phyloP scores from a whole-genome alignment of 129 eudicot species.

The Heracleum sosnowskyi region DNA sequence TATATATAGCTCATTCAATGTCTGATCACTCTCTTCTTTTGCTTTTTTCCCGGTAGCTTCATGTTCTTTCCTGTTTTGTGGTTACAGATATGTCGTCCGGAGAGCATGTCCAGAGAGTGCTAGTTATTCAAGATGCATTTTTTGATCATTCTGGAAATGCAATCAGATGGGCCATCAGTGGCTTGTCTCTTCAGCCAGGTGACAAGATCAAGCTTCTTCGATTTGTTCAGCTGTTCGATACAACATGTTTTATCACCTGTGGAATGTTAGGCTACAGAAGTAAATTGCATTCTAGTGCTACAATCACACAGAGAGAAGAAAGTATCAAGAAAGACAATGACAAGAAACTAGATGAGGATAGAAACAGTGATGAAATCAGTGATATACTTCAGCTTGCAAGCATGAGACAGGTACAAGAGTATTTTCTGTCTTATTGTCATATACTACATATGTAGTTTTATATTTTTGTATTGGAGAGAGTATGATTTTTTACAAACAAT shows the following conservation, averaged over 20 bases:
- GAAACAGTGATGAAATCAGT: slow-evolving; percentile 14
- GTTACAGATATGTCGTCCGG: slow-evolving; percentile 14
- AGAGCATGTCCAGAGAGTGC: slow-evolving; percentile 8
- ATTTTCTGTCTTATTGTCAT: not conserved
- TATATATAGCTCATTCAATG: not conserved
- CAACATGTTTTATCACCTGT: slow-evolving; percentile 9
- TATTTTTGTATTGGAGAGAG: not conserved
- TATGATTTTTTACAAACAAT: too few relatives aligned
- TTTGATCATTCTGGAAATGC: slow-evolving; percentile 9
- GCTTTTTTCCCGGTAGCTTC: not conserved
- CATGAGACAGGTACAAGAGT: slow-evolving; percentile 17
- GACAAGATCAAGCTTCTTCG: slow-evolving; percentile 31
- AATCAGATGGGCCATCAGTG: slow-evolving; percentile 12
- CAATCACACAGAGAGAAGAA: slow-evolving; percentile 24
- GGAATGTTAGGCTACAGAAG: slow-evolving; percentile 7
- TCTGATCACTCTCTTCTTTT: slow-evolving; percentile 2
- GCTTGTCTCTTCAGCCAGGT: slow-evolving; percentile 23
- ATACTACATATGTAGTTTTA: not conserved
- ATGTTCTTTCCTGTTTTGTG: not conserved
- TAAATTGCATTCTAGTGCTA: slow-evolving; percentile 29
- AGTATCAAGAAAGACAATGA: slow-evolving; percentile 17
- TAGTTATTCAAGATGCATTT: slow-evolving; percentile 27
- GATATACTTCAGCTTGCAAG: slow-evolving; percentile 12
- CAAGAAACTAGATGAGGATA: slow-evolving; percentile 18
- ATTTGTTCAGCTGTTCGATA: slow-evolving; percentile 18